Percentiles rank a stretch among this genome's conserved stretches.
These are phyloP conservation scores for Neonectria ditissima DNA, from an alignment of 2,329 filamentous ascomycete genomes.

Conservation along the genomic window DNA sequence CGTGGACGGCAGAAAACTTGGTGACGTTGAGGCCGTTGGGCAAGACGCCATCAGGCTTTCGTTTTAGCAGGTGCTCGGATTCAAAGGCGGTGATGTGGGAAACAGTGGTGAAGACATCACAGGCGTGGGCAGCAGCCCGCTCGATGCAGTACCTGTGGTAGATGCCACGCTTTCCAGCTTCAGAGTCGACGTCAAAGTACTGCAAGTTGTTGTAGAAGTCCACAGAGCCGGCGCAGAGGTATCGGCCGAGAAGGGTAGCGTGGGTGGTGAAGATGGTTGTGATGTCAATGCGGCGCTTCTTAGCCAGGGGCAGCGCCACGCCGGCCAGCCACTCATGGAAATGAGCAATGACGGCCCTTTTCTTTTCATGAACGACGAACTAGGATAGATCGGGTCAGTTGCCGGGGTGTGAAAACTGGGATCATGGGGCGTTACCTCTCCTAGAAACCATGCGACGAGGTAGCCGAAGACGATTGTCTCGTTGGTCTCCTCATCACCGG, in stretches of 20 bases:
- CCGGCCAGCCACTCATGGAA: constrained; percentile 99
- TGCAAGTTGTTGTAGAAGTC: constrained; percentile 99
- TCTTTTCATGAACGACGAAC: constrained; percentile 95
- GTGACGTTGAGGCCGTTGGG: constrained; percentile 97
- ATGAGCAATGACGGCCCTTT: constrained; percentile 92
- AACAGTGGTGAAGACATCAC: constrained; percentile 98
- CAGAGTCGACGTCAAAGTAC: constrained; percentile 94
- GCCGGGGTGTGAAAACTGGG: neutral
- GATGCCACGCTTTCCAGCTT: constrained; percentile 97
- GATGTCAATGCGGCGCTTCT: constrained; percentile 94
- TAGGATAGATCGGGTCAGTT: constrained; percentile 52
- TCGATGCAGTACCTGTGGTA: constrained; percentile 99
- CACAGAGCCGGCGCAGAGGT: constrained; percentile 95
- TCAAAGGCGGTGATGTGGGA: constrained; percentile 99
- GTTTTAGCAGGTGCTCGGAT: constrained; percentile 95
- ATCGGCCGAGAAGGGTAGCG: constrained; percentile 92
- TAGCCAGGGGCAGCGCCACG: constrained; percentile 90
- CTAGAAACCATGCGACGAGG: constrained; percentile 96
- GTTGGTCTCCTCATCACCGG: constrained; percentile 93
- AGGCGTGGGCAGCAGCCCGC: constrained; percentile 88
- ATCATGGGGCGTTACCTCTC: constrained; percentile 75
- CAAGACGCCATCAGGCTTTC: constrained; percentile 95
- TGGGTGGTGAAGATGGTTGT: constrained; percentile 99
- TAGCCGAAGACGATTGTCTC: constrained; percentile 98
- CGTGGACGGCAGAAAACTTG: constrained; percentile 97